A percentile compares a stretch with the other conserved stretches of the same genome.
Evolutionary conservation across 768 basidiomycete species (phyloP).

Genomic region (Russula lepida): DNA sequence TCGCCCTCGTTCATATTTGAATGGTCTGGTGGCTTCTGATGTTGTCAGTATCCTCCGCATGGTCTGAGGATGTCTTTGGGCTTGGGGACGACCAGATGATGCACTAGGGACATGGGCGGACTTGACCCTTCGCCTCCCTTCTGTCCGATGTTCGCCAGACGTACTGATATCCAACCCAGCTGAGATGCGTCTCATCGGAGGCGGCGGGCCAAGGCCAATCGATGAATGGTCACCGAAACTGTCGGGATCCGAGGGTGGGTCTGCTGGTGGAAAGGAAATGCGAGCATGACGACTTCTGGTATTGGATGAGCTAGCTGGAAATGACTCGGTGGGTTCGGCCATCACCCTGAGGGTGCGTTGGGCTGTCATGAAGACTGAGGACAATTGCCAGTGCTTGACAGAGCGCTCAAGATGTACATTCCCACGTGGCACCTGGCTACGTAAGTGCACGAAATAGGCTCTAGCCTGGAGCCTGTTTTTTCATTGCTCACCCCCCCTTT

Average conservation of each 20-base stretch:
- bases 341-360: not conserved
- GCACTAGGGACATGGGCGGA: conserved; percentile 24
- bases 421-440: not conserved
- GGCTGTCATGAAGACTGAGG: not conserved
- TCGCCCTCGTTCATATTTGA: conserved; percentile 15
- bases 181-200: conserved; percentile 17
- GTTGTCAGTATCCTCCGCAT: conserved; percentile 19
- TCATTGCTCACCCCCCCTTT: too few relatives aligned
- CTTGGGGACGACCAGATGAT: conserved; percentile 2
- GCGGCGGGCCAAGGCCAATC: conserved; percentile 27
- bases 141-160: conserved; percentile 16
- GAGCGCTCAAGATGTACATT: not conserved
- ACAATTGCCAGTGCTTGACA: not conserved
- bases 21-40: conserved; percentile 1
- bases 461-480: too few relatives aligned
- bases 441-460: not conserved
- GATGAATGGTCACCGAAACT: conserved; percentile 15
- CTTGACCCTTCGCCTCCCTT: conserved; percentile 27
- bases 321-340: conserved; percentile 4
- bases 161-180: conserved; percentile 5
- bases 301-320: conserved; percentile 24
- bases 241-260: conserved; percentile 10
- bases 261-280: conserved; percentile 29
- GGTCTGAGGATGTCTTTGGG: conserved; percentile 8
- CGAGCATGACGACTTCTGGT: conserved; percentile 24